Conservation (phyloP, 2,329 filamentous ascomycete species). For the Graphilbum fragrans region DNA sequence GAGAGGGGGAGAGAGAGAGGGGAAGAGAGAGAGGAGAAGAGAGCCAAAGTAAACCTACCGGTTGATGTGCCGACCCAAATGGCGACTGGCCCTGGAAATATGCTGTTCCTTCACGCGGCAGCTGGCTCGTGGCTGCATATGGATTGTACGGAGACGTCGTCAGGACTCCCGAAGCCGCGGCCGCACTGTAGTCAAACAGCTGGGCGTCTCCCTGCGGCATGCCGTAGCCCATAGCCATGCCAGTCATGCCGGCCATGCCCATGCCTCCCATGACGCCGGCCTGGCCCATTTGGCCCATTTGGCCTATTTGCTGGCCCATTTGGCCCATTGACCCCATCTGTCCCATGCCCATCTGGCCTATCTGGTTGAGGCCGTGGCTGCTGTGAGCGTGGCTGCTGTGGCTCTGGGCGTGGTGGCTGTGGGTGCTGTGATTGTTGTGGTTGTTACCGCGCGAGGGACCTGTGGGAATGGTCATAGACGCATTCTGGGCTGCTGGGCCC, state of each 20-base stretch:
- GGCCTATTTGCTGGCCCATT: not conserved
- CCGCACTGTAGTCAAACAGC: constrained; percentile 6
- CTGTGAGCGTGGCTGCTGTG: not conserved
- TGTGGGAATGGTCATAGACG: constrained; percentile 6
- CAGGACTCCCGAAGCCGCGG: constrained; percentile 18
- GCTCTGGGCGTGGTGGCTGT: too few species aligned
- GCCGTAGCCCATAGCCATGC: constrained; percentile 21
- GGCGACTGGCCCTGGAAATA: constrained; percentile 53
- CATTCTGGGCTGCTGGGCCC: constrained; percentile 3
- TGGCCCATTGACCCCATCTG: not conserved
- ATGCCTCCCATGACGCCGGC: not conserved
- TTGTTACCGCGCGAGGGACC: constrained; percentile 7
- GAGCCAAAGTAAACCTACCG: constrained; percentile 20
- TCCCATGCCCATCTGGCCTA: not conserved
- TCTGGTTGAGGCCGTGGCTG: not conserved
- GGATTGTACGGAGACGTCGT: constrained; percentile 50
- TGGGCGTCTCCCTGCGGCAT: constrained; percentile 3
- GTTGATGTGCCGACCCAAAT: constrained; percentile 44
- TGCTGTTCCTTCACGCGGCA: constrained; percentile 44
- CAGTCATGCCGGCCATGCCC: constrained; percentile 48
- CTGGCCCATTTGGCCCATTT: not conserved
- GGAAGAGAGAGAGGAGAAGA: not conserved
- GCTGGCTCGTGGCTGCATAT: constrained; percentile 59
- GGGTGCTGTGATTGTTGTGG: not conserved
- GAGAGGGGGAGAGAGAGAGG: not conserved